Base-by-base conservation (phyloP, 768 basidiomycete genomes). In the Mycena leptocephala region DNA sequence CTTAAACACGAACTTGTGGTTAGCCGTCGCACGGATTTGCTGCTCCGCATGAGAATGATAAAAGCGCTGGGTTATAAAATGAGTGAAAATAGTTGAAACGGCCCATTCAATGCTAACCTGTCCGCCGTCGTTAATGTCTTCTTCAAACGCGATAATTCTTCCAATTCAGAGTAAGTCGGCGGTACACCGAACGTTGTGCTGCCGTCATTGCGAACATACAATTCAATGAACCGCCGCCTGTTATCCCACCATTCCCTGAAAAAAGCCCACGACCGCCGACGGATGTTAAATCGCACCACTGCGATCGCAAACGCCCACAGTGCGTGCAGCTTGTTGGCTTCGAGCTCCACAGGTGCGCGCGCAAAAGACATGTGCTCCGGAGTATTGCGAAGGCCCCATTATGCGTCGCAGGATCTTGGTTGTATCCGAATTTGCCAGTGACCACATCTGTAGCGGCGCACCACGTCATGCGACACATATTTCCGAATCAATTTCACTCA, bases 291-390 rank as follows among this genome's bases (percentile, higher is more conserved):
- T 8, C 63, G 53, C 3, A 81, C 79, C 9, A 82, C 81, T 0
- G 43, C 48, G 33, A 82, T 80, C 14, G 85, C 85, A 59, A 80
- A 85, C 10, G 51, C 71, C 85, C 84, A 86, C 26, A 81, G 63
- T 10, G 82, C 81, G 14, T 79, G 80, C 6, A 83, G 24, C 64
- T 75, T 79, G 70, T 81, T 81, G 13, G 64, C 56, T 28, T 63
- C 56, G 24, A 83, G 74, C 39, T 77, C 80, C 13, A 74, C 53
- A 22, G 83, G 80, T 3, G 80, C 64, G 4, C 84, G 84, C 32
- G 76, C 73, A 48, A 81, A 81, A 8, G 80, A 68, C 32, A 84
- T 62, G 33, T 80, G 48, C 35, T 76, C 76, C 13, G 83, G 80
- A 6, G 74, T 33, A 8, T 78, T 76, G 9, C 80, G 72, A 83